Conservation (phyloP, 495 filamentous ascomycete genomes). For the Penicillium longicatenatum region DNA sequence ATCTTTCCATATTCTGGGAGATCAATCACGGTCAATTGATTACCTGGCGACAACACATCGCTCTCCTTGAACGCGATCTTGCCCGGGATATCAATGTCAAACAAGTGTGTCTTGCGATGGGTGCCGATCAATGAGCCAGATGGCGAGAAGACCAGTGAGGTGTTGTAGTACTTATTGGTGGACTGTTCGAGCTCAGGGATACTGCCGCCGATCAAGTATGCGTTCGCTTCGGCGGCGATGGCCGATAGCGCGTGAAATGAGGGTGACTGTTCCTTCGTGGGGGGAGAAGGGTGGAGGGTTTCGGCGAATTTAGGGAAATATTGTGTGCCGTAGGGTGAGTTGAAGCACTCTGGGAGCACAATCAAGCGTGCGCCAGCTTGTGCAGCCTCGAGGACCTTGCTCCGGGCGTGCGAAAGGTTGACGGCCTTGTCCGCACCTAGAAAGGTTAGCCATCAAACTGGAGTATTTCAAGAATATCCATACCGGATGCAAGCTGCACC, state of each 20-base stretch:
- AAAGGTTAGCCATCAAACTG: neutral
- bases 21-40: conserved; percentile 78
- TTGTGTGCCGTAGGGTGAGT: conserved; percentile 90
- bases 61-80: conserved; percentile 90
- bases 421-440: conserved; percentile 75
- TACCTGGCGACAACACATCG: conserved; percentile 82
- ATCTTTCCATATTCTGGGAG: conserved; percentile 84
- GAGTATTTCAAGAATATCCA: neutral
- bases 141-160: conserved; percentile 79
- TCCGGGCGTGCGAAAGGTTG: conserved; percentile 80
- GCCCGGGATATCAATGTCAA: conserved; percentile 97
- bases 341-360: conserved; percentile 85
- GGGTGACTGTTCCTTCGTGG: conserved; percentile 67
- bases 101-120: conserved; percentile 96
- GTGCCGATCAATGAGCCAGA: conserved; percentile 74
- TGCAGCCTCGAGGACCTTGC: conserved; percentile 82
- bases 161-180: conserved; percentile 86
- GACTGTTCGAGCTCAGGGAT: conserved; percentile 75
- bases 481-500: conserved; percentile 76
- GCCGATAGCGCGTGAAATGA: conserved; percentile 81
- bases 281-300: conserved; percentile 76
- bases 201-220: conserved; percentile 87
- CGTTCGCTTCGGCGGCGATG: conserved; percentile 72
- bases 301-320: conserved; percentile 94
- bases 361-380: conserved; percentile 66